Base-by-base conservation (phyloP, 495 filamentous ascomycete genomes). In the Poronia punctata region DNA sequence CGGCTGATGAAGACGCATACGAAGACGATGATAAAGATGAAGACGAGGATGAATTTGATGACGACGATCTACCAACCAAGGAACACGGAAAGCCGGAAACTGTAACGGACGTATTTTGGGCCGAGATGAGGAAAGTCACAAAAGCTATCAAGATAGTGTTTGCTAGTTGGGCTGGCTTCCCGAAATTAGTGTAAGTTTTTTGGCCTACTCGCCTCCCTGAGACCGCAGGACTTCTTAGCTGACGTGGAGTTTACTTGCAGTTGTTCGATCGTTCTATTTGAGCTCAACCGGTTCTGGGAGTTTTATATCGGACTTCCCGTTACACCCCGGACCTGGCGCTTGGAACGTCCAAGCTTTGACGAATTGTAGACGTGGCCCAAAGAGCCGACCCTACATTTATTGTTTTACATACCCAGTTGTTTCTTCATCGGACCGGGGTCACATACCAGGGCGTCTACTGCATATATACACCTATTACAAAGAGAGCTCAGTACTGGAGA, bases 221-320 rank as follows among this genome's bases (percentile, higher is more conserved):
- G 10, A 12, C 17, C 10, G 9, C 12, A 8, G 22, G 27, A 4
- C 4, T 32, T 17, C 7, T 36, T 15, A 1, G 18, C 11, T 34
- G 30, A 38, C 36, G 23, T 10, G 7, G 23, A 9, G 29, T 5
- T n/a, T 31, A 4, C 32, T 8, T 38, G 5, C 38, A 89, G 84
- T 8, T 76, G 66, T 45, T 57, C 75, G 19, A 82, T 95, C 35
- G 18, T 68, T 7, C 45, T 75, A 3, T 52, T 71, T 0, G 87
- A 94, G 57, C 29, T 73, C 4, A 56, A 56, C 31, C 72, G 88
- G 27, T 46, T 84, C 12, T 90, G 80, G 77, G 72, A 82, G 34
- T 85, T 68, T 53, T 95, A 80, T 66, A 63, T 94, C n/a, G 88
- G 88, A 19, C 57, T 86, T 39, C 83, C 86, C 6, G 76, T 89